Evolutionary conservation across 2,329 filamentous ascomycete genomes (phyloP), one percentile per base, ranked within the genome.

Genomic region (Aspergillus sojae): DNA sequence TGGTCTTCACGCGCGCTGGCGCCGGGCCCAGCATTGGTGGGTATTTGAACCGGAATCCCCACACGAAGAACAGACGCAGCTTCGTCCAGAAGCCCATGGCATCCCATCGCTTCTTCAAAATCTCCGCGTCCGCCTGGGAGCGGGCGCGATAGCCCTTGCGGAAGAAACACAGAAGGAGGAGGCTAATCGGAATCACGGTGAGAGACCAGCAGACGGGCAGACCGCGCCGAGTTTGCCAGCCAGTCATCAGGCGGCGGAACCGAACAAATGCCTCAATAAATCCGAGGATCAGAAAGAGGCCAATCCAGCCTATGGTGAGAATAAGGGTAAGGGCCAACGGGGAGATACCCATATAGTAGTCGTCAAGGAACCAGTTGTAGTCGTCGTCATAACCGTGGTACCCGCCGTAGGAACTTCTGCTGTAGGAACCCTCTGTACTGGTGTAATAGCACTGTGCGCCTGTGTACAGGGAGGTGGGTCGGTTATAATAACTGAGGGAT

Each of bases 161-260:
- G 57, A 69, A 72, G 30, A 65, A 74, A 23, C 52, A 71, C 5
- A 74, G 62, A 30, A 69, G 68, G 26, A 71, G 48, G 1, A 71
- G 53, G 1, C 67, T 67, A 6, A 72, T 39, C 2, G 72, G 67
- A 19, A 74, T 63, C 19, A 70, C 58, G 1, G 65, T 63, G 41
- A 76, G 61, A 11, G 67, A 66, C 74, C 74, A 76, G 56, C 66
- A 72, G 11, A 75, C 61, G 1, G 74, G 74, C 3, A 76, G 46
- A 3, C 74, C 74, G n/a, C 74, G 73, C 1, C 73, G 69, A 4
- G 74, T 72, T 53, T 75, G 73, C 74, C 73, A 75, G 56, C 74
- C 74, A 4, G 68, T 74, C 72, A 75, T 75, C 26, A 76, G 65
- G 5, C 73, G 72, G 54, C 72, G 71, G 64, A 75, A 76, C 21